A percentile compares a stretch with the other conserved stretches of the same genome.
Evolutionary conservation across 2,329 filamentous ascomycete genomes (phyloP).

Genomic region (Pyrenochaeta sp.): DNA sequence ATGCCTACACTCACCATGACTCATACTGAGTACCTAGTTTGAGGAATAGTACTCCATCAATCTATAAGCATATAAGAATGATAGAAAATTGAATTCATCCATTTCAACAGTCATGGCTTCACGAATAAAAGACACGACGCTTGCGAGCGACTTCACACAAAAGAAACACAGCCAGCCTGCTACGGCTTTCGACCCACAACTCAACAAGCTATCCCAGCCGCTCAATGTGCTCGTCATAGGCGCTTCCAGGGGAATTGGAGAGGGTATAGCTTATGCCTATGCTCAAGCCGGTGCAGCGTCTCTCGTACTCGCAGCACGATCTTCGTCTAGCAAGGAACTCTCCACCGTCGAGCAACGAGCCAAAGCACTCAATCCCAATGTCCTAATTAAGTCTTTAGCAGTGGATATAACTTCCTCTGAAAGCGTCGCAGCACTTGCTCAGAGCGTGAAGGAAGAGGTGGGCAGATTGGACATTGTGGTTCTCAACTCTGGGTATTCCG

Average conservation of each 20-base stretch:
- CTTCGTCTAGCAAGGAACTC: conserved; percentile 25
- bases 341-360: conserved; percentile 18
- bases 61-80: too few species aligned
- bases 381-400: conserved; percentile 1
- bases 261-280: conserved; percentile 38
- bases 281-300: conserved; percentile 34
- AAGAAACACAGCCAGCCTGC: conserved; percentile 20
- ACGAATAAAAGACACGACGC: conserved; percentile 20
- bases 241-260: conserved; percentile 44
- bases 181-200: conserved; percentile 19
- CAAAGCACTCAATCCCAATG: conserved; percentile 12
- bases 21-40: neutral
- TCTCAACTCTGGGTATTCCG: conserved; percentile 50
- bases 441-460: conserved; percentile 27
- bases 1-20: neutral
- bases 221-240: conserved; percentile 44
- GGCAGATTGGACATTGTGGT: conserved; percentile 48
- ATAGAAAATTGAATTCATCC: too few species aligned
- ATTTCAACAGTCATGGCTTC: conserved; percentile 12
- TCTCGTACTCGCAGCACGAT: conserved; percentile 36
- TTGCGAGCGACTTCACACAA: conserved; percentile 26
- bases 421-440: conserved; percentile 35
- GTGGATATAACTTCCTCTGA: conserved; percentile 42
- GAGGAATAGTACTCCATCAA: neutral
- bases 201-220: conserved; percentile 26